Conservation (phyloP, 148 eudicot genomes). For the Polygonum maritimum region DNA sequence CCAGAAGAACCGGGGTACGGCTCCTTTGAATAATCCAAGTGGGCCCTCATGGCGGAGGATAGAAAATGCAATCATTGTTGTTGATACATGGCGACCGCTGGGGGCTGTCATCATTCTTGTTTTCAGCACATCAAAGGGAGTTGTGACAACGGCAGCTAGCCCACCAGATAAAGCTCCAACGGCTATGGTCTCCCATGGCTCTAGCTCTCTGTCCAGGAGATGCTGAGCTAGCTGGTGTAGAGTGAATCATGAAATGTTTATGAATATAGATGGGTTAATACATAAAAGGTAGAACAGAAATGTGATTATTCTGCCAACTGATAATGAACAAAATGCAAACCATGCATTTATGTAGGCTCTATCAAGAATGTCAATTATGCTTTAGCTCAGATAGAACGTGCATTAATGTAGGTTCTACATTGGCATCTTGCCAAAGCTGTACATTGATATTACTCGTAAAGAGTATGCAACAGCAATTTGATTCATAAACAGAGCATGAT, state of each 20-base stretch:
- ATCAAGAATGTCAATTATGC: too few relatives aligned
- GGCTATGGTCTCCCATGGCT: conserved; percentile 88
- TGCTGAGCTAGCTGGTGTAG: conserved; percentile 51
- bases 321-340: neutral
- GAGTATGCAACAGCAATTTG: neutral
- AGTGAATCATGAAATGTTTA: neutral
- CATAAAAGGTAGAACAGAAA: neutral
- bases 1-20: conserved; percentile 91
- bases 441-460: neutral
- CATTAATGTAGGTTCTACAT: neutral
- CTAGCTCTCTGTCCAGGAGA: conserved; percentile 68
- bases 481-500: neutral
- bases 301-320: neutral
- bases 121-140: conserved; percentile 90
- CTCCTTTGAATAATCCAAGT: conserved; percentile 86
- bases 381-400: neutral
- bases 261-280: neutral
- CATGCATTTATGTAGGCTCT: too few relatives aligned
- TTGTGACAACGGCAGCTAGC: conserved; percentile 74
- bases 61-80: conserved; percentile 55
- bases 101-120: conserved; percentile 95
- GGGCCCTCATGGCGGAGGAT: conserved; percentile 79
- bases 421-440: neutral
- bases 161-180: conserved; percentile 97
- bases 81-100: conserved; percentile 50